These are phyloP conservation scores for Suhomyces ambrosiae DNA, from an alignment of 1,139 yeast genomes.

Conservation along the genomic window DNA sequence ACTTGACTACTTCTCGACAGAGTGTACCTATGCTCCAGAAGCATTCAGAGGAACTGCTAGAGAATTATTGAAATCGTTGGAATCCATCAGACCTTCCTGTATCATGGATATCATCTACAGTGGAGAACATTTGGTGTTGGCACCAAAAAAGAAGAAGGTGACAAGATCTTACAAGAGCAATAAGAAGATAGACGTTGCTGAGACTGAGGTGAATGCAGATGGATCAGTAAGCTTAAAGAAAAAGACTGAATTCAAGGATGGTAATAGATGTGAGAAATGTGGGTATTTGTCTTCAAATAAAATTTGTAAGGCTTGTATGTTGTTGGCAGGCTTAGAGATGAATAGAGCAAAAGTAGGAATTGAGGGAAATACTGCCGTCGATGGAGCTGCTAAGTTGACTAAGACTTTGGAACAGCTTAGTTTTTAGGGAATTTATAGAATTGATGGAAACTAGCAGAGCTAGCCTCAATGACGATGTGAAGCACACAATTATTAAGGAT, in stretches of 20 bases:
- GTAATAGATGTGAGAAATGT: conserved; percentile 82
- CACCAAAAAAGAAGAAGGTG: conserved; percentile 50
- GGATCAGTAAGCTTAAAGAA: conserved; percentile 55
- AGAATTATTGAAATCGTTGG: conserved; percentile 84
- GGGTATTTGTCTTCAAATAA: conserved; percentile 88
- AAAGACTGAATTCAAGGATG: conserved; percentile 48
- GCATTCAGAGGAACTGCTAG: conserved; percentile 98
- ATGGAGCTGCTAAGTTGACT: conserved; percentile 71
- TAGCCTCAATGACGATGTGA: not conserved
- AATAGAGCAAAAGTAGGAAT: conserved; percentile 64
- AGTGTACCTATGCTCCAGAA: conserved; percentile 97
- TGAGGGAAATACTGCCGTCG: conserved; percentile 51
- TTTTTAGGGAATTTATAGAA: conserved; percentile 38
- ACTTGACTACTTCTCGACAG: conserved; percentile 94
- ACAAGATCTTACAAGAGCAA: conserved; percentile 34
- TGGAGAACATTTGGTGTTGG: conserved; percentile 82
- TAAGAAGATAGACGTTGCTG: conserved; percentile 18
- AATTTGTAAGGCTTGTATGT: conserved; percentile 90
- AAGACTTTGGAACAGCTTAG: conserved; percentile 66
- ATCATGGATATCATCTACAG: conserved; percentile 92
- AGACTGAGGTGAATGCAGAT: conserved; percentile 57
- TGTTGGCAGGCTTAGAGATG: conserved; percentile 81
- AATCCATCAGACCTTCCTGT: conserved; percentile 88
- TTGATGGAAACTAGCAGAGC: conserved; percentile 1
- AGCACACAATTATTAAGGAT: no score